Percentiles rank a stretch among this genome's conserved stretches.
Conservation (phyloP, 1,284 basidiomycete species). For the Malassezia nana region DNA sequence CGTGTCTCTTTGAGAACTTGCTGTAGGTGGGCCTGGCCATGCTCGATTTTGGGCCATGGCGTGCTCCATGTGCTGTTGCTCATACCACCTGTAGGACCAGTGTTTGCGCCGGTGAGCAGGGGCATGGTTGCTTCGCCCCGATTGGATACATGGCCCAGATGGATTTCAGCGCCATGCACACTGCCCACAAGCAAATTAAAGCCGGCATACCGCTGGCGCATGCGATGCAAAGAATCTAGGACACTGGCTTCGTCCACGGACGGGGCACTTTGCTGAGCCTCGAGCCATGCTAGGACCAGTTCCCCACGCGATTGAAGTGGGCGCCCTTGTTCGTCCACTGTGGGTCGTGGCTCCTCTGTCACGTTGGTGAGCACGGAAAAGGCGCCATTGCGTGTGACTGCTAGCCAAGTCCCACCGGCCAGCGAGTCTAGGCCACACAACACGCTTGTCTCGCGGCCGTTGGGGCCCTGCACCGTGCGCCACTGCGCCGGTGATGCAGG, state of each 20-base stretch:
- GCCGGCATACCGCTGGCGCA: not conserved
- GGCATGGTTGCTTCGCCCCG: conserved; percentile 1
- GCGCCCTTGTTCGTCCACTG: not conserved
- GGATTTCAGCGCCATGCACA: not conserved
- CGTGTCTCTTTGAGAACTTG: not conserved
- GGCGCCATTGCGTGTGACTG: conserved; percentile 3
- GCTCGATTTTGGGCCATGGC: conserved; percentile 13
- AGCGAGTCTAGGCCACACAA: conserved; percentile 8
- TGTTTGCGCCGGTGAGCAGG: not conserved
- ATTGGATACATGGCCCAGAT: conserved; percentile 11
- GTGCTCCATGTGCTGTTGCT: conserved; percentile 11
- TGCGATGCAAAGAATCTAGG: not conserved
- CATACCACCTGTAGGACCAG: not conserved
- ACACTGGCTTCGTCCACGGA: not conserved
- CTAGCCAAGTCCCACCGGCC: conserved; percentile 16
- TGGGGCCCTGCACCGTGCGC: not conserved
- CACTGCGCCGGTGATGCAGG: conserved; percentile 5
- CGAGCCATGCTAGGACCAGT: conserved; percentile 6
- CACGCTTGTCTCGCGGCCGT: not conserved
- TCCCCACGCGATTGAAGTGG: conserved; percentile 10
- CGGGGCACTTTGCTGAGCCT: not conserved
- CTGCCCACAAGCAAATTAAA: conserved; percentile 11
- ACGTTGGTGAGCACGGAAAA: conserved; percentile 11
- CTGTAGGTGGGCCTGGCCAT: not conserved
- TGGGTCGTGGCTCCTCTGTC: not conserved